Percentiles rank a stretch among this genome's conserved stretches.
Conservation (phyloP, 176 grass and related monocot genomes). For the Carex pumila region DNA sequence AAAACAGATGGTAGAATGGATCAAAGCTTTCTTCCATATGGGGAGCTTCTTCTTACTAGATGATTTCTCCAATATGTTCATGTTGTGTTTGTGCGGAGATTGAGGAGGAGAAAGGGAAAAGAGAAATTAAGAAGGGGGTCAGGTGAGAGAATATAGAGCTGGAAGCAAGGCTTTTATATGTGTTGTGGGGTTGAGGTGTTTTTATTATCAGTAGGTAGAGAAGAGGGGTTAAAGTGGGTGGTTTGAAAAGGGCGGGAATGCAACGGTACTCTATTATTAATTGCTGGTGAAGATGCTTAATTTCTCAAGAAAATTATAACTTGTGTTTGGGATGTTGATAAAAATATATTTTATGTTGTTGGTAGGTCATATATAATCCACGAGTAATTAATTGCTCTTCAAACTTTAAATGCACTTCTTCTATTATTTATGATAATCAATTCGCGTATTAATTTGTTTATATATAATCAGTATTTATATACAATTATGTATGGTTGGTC, state of each 20-base stretch:
- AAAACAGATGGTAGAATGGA: slow-evolving; percentile 41
- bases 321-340: neutral
- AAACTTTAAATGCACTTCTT: neutral
- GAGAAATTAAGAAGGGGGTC: neutral
- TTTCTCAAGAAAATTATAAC: neutral
- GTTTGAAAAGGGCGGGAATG: slow-evolving; percentile 32
- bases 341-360: neutral
- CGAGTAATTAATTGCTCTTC: neutral
- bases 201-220: slow-evolving; percentile 17
- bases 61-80: slow-evolving; percentile 26
- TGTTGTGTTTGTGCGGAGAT: neutral
- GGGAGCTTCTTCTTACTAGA: slow-evolving; percentile 26
- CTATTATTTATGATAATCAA: neutral
- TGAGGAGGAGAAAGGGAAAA: neutral
- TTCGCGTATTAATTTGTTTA: neutral
- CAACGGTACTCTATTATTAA: slow-evolving; percentile 19
- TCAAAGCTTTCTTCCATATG: slow-evolving; percentile 36
- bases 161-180: slow-evolving; percentile 17
- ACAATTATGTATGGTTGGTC: neutral
- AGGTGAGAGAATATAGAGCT: slow-evolving; percentile 1
- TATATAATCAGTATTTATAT: neutral
- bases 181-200: neutral
- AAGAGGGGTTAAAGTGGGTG: neutral
- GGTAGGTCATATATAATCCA: neutral
- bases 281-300: neutral